Evolutionary conservation across 2,329 filamentous ascomycete species (phyloP), one percentile per base, ranked within the genome.

Genomic region (Venturia carpophila): DNA sequence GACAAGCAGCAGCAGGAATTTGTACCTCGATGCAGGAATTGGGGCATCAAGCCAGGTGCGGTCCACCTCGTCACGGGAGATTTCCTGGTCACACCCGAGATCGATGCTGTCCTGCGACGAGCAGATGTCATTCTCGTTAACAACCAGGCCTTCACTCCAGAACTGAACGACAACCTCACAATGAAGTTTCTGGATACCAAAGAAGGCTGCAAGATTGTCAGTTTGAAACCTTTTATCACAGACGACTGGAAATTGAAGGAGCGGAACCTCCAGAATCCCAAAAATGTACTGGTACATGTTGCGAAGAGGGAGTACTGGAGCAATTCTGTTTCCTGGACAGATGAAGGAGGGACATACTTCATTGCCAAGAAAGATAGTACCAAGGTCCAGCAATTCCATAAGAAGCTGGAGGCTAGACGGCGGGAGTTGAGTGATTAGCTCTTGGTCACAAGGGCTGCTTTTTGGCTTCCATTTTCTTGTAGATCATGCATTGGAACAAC

Each of bases 111-210:
- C 9, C 82, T 99, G 62, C 88, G 89, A 74, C 85, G 87, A 64
- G 93, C 94, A 1, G 94, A 99, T 73, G 92, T 97, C n/a, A 85
- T 99, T 21, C 83, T 99, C 34, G 93, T 97, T 71, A 99, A 99
- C 80, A 99, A 99, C 77, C 92, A 97, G 77, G 94, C 92, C 2
- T 99, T 99, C 76, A 92, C 88, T 6, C 88, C 92, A 17, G 83
- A 88, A 70, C 84, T 97, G 65, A 99, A 97, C 76, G 88, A 91
- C 72, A 85, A 86, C 67, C 81, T 99, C 58, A 85, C 93, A 69
- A 86, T 91, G 70, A 91, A 96, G 79, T 97, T 99, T 72, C 79
- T 99, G 67, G 94, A 99, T 72, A 80, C 97, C 68, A 97, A 97
- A 77, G 83, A 90, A 64, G 93, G 93, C 2, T 92, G 90, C 76